Percentiles rank a stretch among this genome's conserved stretches.
Evolutionary conservation across 305 asterid genomes (phyloP).

Genomic region (Fraxinus paxiana): DNA sequence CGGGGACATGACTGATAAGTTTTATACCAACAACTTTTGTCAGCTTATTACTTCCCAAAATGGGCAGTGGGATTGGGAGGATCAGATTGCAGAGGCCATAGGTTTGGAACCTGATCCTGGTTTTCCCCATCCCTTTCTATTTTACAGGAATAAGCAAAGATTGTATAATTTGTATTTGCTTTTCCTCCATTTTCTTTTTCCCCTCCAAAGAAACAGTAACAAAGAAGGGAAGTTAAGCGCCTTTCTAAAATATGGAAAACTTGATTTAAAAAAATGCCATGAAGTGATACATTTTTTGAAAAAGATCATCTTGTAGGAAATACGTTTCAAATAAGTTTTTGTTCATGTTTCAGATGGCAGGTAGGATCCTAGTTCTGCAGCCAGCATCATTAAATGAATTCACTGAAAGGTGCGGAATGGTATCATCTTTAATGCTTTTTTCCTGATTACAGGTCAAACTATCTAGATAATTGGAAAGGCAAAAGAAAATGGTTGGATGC

Average conservation of each 20-base stretch:
- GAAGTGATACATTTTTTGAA: constrained; percentile 8
- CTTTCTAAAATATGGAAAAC: background rate
- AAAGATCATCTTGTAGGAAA: constrained; percentile 8
- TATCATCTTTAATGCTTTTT: constrained; percentile 17
- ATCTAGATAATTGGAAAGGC: constrained; percentile 5
- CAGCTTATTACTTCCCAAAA: background rate
- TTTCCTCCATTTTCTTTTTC: background rate
- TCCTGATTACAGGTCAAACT: constrained; percentile 20
- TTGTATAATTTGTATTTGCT: background rate
- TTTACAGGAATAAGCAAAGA: background rate
- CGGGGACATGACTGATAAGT: background rate
- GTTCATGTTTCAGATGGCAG: constrained; percentile 68
- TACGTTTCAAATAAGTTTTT: background rate
- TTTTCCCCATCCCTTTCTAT: background rate
- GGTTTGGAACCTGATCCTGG: background rate
- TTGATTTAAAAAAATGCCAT: background rate
- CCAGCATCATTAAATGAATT: constrained; percentile 72
- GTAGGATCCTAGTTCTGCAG: constrained; percentile 67
- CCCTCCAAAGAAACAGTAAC: background rate
- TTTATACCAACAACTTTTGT: background rate
- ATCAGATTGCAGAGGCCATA: background rate
- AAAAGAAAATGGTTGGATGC: constrained; percentile 20
- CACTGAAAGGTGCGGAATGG: constrained; percentile 54
- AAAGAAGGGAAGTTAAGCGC: background rate
- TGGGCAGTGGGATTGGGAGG: background rate